Evolutionary conservation across 768 basidiomycete species (phyloP), one percentile per base, ranked within the genome.

Genomic region (Macrolepiota fuliginosa): DNA sequence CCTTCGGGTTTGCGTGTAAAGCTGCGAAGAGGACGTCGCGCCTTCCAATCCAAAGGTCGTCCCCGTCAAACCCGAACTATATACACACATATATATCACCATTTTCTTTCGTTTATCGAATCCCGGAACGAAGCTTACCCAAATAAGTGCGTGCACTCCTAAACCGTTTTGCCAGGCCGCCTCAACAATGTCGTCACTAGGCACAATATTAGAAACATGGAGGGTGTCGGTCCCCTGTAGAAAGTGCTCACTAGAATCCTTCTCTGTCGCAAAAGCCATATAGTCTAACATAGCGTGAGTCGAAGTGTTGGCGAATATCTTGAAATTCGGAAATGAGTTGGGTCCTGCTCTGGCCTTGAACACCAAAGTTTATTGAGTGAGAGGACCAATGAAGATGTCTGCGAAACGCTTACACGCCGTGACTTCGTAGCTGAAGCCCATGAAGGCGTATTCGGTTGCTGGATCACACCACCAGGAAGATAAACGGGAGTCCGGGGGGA

Each of bases 341-440:
- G 5, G 62, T 64, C 2, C 66, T 52, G 64, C 78, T 83, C 68
- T 84, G 85, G 61, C 85, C 85, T 85, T 61, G 35, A 5, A 25
- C 22, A 49, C 51, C 11, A 65, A 12, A 17, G 47, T 10, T 24
- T 12, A 12, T 19, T 49, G 6, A 24, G 47, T 24, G 47, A 45
- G 17, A 2, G 19, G 24, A 49, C 40, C 10, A 22, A 39, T 11
- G 49, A 42, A 15, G 47, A 13, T 17, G 25, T 12, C 9, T 13
- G 3, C 25, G 47, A 9, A 25, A 36, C 13, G 72, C 81, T 11
- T 60, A 84, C 86, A 88, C 3, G 74, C 77, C 35, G 81, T 79
- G 37, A 88, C 75, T 66, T 87, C 86, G 65, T 88, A 88, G 66
- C 84, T 83, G 69, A 88, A 88, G 1, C 86, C 87, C 47, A 88